These are phyloP conservation scores for Globisporangium rhizosaccharum DNA, from an alignment of 352 stramenopile species.

Conservation along the genomic window DNA sequence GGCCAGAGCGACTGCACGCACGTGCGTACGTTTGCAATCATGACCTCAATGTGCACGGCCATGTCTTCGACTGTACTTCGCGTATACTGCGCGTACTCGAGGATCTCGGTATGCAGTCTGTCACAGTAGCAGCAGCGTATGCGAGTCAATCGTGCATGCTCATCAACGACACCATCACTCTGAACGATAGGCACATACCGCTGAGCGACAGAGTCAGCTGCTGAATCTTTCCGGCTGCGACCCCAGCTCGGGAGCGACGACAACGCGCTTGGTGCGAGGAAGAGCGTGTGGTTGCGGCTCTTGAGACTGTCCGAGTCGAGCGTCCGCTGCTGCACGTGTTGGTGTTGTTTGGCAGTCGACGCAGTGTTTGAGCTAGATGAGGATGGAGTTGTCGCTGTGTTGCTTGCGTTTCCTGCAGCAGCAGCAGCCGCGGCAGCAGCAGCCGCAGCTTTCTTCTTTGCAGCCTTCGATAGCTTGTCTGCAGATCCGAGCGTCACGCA, in stretches of 20 bases:
- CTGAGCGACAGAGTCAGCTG: constrained; percentile 24
- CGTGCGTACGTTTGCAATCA: constrained; percentile 66
- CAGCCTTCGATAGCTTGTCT: constrained; percentile 23
- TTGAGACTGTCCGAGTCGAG: constrained; percentile 57
- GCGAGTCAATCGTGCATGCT: not conserved
- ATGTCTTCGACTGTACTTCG: constrained; percentile 65
- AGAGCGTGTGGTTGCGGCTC: constrained; percentile 65
- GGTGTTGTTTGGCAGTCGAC: not conserved
- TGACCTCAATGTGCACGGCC: constrained; percentile 79
- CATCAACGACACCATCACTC: not conserved
- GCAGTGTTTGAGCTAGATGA: constrained; percentile 1
- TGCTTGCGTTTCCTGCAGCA: constrained; percentile 10
- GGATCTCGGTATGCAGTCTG: constrained; percentile 73
- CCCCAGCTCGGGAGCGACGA: constrained; percentile 28
- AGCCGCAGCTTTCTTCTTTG: constrained; percentile 28
- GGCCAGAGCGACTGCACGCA: constrained; percentile 72
- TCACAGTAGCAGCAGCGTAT: not conserved
- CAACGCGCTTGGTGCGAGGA: constrained; percentile 32
- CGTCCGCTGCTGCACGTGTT: constrained; percentile 4
- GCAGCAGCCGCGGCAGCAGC: constrained; percentile 10
- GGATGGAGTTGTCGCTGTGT: constrained; percentile 3
- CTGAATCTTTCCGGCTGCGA: constrained; percentile 15
- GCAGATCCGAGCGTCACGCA: too few relatives aligned
- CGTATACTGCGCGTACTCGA: constrained; percentile 72
- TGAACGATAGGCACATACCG: constrained; percentile 1